A percentile compares a stretch with the other conserved stretches of the same genome.
These are phyloP conservation scores for Cladophialophora exuberans DNA, from an alignment of 2,329 filamentous ascomycete species.

Conservation along the genomic window DNA sequence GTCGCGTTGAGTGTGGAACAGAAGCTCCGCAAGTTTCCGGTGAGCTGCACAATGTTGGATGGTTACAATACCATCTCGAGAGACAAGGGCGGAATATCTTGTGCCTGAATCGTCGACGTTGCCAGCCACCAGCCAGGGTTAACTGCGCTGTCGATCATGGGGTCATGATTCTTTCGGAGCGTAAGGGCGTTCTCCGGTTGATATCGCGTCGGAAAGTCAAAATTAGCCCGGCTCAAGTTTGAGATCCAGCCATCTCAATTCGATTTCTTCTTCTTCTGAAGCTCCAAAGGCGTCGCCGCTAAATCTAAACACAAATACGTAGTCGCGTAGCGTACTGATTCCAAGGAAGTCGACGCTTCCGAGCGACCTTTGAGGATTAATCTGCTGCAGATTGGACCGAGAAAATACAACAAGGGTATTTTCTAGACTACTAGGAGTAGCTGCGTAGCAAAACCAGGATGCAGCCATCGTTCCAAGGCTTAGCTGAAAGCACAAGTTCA, in stretches of 20 bases:
- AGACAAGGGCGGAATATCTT: neutral
- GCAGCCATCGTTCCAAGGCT: neutral
- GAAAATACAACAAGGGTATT: no score
- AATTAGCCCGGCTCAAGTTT: neutral
- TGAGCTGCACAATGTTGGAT: no score
- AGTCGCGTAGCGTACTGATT: no score
- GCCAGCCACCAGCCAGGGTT: slow-evolving; percentile 12
- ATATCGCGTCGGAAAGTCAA: neutral
- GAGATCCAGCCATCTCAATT: neutral
- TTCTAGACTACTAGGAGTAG: no score
- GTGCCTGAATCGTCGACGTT: neutral
- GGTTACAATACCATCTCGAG: no score
- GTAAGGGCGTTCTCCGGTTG: slow-evolving; percentile 1
- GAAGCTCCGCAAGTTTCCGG: neutral
- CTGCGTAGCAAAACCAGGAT: neutral
- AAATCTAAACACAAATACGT: no score
- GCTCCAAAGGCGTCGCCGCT: neutral
- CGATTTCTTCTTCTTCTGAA: neutral
- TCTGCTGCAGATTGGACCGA: no score
- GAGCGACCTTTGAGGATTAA: no score
- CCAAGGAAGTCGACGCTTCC: no score
- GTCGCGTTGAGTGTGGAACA: neutral
- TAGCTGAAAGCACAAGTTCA: neutral
- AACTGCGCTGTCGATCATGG: slow-evolving; percentile 15
- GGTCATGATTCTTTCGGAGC: neutral